Evolutionary conservation across 345 rosid species (phyloP), one percentile per base, ranked within the genome.

Genomic region (Acer negundo): DNA sequence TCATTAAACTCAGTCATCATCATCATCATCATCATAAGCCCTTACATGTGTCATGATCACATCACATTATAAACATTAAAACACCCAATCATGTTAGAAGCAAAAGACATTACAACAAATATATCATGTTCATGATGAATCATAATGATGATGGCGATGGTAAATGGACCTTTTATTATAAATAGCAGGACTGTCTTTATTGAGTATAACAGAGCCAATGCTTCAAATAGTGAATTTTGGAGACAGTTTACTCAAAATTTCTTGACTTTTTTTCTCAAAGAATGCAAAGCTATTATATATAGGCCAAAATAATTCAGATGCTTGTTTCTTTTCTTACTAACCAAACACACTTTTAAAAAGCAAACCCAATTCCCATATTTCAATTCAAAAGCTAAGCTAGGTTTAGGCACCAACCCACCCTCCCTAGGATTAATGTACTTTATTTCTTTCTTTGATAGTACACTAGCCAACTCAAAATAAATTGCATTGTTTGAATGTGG

Each of bases 341-440:
- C 55, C 55, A 61, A 59, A 61, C 7, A 28, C 76, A 23, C 40
- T 61, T 61, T 59, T 7, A 42, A 40, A 73, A 73, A 8, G 76
- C 76, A 72, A 73, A 49, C 15, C 75, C 20, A 40, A 70, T 8
- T 19, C n/a, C 10, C 17, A 70, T 7, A 49, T 15, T 69, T 69
- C 35, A 19, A 69, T 69, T 15, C 10, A 19, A 69, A 42, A 15
- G 40, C 59, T 24, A 19, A 35, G 8, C 16, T 51, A 71, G 44
- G 74, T 19, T 35, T 51, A 70, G 46, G 74, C 7, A 28, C n/a
- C 42, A 3, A 28, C 12, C 22, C 47, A 23, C 15, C 9, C 19
- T 13, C 19, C 16, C 56, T n/a, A 4, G 22, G 44, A 35, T 35
- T 35, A 35, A 31, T 31, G 38, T 4, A 31, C 38, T 31, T 31